Evolutionary conservation across 2,329 filamentous ascomycete species (phyloP), one percentile per base, ranked within the genome.

Genomic region (Alternaria angustiovoidea): DNA sequence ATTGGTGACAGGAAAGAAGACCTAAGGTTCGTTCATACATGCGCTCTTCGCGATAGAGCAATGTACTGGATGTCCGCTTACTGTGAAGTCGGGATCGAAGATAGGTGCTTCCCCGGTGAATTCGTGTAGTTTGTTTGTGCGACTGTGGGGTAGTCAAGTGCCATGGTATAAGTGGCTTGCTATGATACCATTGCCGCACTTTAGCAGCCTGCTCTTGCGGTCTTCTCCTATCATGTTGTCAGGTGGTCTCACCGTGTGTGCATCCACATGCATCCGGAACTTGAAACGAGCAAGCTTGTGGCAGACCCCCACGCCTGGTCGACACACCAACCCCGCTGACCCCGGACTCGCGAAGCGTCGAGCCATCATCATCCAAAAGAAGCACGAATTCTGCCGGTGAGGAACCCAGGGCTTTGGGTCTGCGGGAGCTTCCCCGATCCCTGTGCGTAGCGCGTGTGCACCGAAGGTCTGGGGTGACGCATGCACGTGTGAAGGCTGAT

Each of bases 341-440:
- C 59, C 64, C 62, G 53, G 57, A 65, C 56, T 57, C 22, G 46
- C 38, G 32, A 54, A 59, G 65, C 54, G 51, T 58, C 57, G 51
- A 38, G 53, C 26, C 55, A 48, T 57, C 39, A 52, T 56, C 51
- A 52, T 65, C 58, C 63, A 61, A 59, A 62, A 61, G 57, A 52
- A 64, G 47, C 36, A 36, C 32, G 48, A 59, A 20, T 63, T 62
- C 61, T 67, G 61, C 64, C 63, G 66, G 60, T 66, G 57, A 62
- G 56, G 18, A 54, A 51, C 62, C 71, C 71, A 52, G 51, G 26
- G 54, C 59, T 49, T 42, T 72, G 71, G 71, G 59, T 71, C 62
- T 57, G 68, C 61, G 66, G 56, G 59, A 52, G 58, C 61, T 62
- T 66, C 68, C 68, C 63, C 66, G 66, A 67, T 59, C 61, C 62